Evolutionary conservation across 441 rosid genomes (phyloP), one percentile per base, ranked within the genome.

Genomic region (Mallotus japonicus): DNA sequence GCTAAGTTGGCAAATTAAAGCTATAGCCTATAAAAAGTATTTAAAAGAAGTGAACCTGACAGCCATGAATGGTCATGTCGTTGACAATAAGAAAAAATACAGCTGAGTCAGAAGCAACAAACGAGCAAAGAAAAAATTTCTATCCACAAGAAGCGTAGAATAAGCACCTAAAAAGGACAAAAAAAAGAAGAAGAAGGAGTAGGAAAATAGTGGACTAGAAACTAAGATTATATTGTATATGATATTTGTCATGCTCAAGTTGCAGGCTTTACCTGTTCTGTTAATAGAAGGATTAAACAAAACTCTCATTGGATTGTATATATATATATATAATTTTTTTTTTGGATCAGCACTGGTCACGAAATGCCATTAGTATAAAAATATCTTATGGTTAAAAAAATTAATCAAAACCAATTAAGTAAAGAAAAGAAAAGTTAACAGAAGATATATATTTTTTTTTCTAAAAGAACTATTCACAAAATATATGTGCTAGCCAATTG

Each of bases 171-270:
- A 24, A n/a, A 47, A 17, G 3, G 49, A 9, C 1, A 0, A 44
- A 44, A 44, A 44, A 1, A 24, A 51, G 51, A 34, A 13, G 16
- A 46, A 53, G 28, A 44, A 34, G 62, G 28, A 53, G 63, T 62
- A 58, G 19, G 28, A 70, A 50, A 65, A 65, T 53, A 50, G 11
- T 42, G 68, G 68, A 64, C 62, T 59, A 53, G 56, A 59, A 71
- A 49, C 28, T 16, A 51, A 71, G 66, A 11, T 75, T 56, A 67
- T 40, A 49, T 59, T 37, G 42, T 44, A 64, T 40, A 65, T 37
- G 40, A 37, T 37, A 37, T 37, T 37, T 59, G 40, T 66, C 74
- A 57, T 44, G 75, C 71, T 51, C 69, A 63, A 37, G 34, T 32
- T 32, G 71, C 51, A 20, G 8, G 74, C 49, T 73, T 53, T 40